Evolutionary conservation across 768 basidiomycete genomes (phyloP).

Genomic region (Hysterangium stoloniferum): DNA sequence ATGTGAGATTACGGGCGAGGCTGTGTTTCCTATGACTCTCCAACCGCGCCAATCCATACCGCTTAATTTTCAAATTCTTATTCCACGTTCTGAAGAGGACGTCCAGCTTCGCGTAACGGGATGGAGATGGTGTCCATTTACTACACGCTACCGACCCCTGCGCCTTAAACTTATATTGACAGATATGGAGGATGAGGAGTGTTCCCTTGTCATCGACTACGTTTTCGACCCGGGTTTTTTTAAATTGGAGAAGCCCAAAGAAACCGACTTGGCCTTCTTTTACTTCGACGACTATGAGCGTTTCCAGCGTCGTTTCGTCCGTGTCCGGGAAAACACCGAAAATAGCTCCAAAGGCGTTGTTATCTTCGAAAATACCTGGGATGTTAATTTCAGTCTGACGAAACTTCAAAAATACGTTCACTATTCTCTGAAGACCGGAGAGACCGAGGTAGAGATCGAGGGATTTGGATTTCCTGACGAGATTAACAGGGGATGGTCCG

Average conservation of each 20-base stretch:
- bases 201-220: slow-evolving; percentile 33
- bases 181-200: slow-evolving; percentile 33
- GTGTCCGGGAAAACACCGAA: slow-evolving; percentile 17
- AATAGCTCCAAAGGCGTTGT: slow-evolving; percentile 12
- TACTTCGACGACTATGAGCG: slow-evolving; percentile 28
- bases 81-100: slow-evolving; percentile 31
- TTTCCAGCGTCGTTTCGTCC: slow-evolving; percentile 21
- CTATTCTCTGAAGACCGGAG: slow-evolving; percentile 29
- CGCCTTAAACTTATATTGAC: slow-evolving; percentile 30
- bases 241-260: slow-evolving; percentile 20
- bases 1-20: slow-evolving; percentile 20
- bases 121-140: slow-evolving; percentile 28
- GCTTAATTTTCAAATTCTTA: slow-evolving; percentile 24
- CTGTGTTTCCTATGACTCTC: slow-evolving; percentile 27
- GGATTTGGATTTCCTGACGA: slow-evolving; percentile 19
- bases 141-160: slow-evolving; percentile 28
- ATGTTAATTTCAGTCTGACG: slow-evolving; percentile 21
- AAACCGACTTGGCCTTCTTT: slow-evolving; percentile 27
- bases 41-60: slow-evolving; percentile 31
- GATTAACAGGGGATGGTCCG: slow-evolving; percentile 25
- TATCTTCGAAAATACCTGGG: slow-evolving; percentile 21
- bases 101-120: slow-evolving; percentile 22
- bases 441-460: slow-evolving; percentile 31
- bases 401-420: slow-evolving; percentile 28
- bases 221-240: slow-evolving; percentile 24